Evolutionary conservation across 2,329 filamentous ascomycete genomes (phyloP), one percentile per base, ranked within the genome.

Genomic region (Pseudogymnoascus sp.): DNA sequence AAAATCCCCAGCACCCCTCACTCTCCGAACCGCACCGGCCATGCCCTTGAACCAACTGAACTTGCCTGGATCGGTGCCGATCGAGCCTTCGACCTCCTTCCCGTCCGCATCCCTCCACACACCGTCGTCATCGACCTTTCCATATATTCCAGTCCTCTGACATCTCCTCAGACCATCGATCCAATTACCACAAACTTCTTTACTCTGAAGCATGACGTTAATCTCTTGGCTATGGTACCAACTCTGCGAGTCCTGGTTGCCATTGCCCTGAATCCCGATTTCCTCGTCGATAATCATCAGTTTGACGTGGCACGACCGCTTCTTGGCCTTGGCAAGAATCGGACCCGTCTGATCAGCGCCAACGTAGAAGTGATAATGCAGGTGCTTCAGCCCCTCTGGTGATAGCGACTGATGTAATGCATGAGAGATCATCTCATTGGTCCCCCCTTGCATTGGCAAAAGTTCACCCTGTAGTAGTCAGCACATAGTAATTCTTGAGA

Each of bases 161-260:
- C 89, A 89, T 24, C 82, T 76, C 29, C 81, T 74, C 13, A 89
- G 77, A 0, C 75, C 83, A 13, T 84, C 81, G 17, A 83, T 77
- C 87, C 87, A 90, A 35, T 76, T 77, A 31, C 69, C 70, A 66
- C 88, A 91, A 0, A 92, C 75, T 1, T 77, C 71, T 0, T 72
- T 67, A 17, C 82, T 86, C 64, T 93, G 89, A 5, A 92, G 74
- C 81, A 93, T 84, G 24, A 92, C 73, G 66, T 93, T 92, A 61
- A 89, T 81, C 71, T 93, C 89, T 71, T 92, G 88, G 61, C 81
- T 86, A 69, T 93, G 89, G 66, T 81, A 92, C 85, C 88, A 92
- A 17, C 81, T 85, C 72, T 93, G 89, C 1, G 89, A 92, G 67
- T 93, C 89, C 71, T 92, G 86, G 68, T 92, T 93, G 0, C 88